Evolutionary conservation across 768 basidiomycete species (phyloP).

Genomic region (Boletales sp.): DNA sequence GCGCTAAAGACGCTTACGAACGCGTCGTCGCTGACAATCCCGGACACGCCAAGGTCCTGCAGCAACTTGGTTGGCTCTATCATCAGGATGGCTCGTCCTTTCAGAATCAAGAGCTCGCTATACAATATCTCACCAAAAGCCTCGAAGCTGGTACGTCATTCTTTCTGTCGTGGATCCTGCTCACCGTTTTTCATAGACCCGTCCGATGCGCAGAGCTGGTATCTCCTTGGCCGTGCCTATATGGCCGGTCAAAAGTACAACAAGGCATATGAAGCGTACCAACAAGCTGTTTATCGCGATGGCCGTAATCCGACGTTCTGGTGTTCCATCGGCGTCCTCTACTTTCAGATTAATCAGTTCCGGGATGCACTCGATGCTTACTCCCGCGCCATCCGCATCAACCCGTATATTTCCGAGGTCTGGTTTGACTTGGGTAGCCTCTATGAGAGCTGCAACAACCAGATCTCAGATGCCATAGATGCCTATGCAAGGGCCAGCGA

Average conservation of each 20-base stretch:
- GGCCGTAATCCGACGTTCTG: conserved; percentile 99
- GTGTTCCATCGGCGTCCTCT: conserved; percentile 98
- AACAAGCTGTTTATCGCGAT: conserved; percentile 99
- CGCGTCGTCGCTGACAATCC: conserved; percentile 92
- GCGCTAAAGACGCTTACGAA: conserved; percentile 94
- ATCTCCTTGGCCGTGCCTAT: conserved; percentile 95
- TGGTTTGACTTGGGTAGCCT: conserved; percentile 91
- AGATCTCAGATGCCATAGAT: conserved; percentile 97
- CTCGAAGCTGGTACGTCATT: conserved; percentile 80
- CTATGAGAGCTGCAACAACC: conserved; percentile 98
- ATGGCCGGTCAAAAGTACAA: conserved; percentile 99
- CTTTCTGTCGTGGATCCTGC: background rate
- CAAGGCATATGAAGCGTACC: conserved; percentile 99
- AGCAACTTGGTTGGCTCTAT: conserved; percentile 97
- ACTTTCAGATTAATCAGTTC: conserved; percentile 99
- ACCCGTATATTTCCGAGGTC: conserved; percentile 88
- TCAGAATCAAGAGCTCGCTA: conserved; percentile 93
- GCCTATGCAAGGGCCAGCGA: conserved; percentile 95
- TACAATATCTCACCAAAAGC: conserved; percentile 89
- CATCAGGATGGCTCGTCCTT: conserved; percentile 94
- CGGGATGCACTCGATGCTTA: conserved; percentile 98
- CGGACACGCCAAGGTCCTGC: conserved; percentile 92
- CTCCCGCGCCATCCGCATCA: conserved; percentile 97
- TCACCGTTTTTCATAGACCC: conserved; percentile 55
- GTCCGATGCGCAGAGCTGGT: conserved; percentile 98